Evolutionary conservation across 306 rosid genomes (phyloP), one percentile per base, ranked within the genome.

Genomic region (Casuarina glauca): DNA sequence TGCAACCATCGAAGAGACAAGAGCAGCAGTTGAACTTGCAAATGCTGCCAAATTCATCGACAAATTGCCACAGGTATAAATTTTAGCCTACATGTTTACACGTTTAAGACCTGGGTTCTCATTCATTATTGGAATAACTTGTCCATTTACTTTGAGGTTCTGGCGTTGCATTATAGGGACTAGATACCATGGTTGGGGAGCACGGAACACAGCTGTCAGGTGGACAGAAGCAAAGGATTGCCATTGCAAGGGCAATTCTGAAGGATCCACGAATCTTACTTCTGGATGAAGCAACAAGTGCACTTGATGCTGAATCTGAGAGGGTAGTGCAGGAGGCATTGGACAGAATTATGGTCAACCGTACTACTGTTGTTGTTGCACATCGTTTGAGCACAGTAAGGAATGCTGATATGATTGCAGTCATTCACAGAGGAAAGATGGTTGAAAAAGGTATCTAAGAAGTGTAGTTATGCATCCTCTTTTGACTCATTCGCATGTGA

Each of bases 301-400:
- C 32, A 26, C 32, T 26, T 26, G 32, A 26, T 79, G 88, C 90
- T 38, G 90, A 90, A 81, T 90, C 94, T 75, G 92, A 90, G 81
- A 85, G 87, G 44, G 52, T 84, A 19, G 94, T 90, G 19, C 94
- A 90, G 69, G 90, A 90, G 87, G 91, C 92, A 50, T 51, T 90
- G 71, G 92, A 88, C 68, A 82, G 84, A 69, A 81, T 88, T 74
- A 90, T 90, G 95, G 72, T 82, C 32, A 26, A 26, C 32, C 32
- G 1, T 26, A 26, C 32, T 26, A 26, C 32, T 26, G 32, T 26
- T 26, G 32, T 26, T 26, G 32, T 26, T 26, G 32, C 32, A 26
- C 32, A 26, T 26, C 32, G 32, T 26, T 26, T 91, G 60, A 85
- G 89, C 77, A 91, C 91, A 26, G 82, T 91, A 78, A 82, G 85